These are phyloP conservation scores for Arctium minus DNA, from an alignment of 129 eudicot genomes.

Conservation along the genomic window DNA sequence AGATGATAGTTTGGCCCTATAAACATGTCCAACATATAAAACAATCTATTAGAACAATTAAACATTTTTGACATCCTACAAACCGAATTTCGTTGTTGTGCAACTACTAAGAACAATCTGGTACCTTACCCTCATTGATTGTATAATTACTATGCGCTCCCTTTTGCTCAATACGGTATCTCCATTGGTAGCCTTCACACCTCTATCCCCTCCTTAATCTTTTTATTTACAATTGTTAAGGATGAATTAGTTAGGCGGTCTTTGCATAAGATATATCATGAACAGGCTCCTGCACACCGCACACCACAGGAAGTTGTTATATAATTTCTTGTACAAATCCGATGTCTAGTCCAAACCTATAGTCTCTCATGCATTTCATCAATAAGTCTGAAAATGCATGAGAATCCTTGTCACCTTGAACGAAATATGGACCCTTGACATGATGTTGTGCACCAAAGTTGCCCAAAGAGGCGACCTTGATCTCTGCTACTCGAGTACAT, in stretches of 20 bases:
- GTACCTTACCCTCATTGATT: too few species aligned
- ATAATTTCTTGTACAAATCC: slow-evolving; percentile 40
- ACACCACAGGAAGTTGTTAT: slow-evolving; percentile 30
- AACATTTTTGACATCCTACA: too few species aligned
- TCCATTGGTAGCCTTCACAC: slow-evolving; percentile 5
- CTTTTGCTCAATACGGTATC: slow-evolving; percentile 4
- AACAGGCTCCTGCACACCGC: not conserved
- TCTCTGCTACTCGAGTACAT: not conserved
- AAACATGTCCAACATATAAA: too few species aligned
- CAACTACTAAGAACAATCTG: too few species aligned
- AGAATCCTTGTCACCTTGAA: too few species aligned
- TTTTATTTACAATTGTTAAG: slow-evolving; percentile 25
- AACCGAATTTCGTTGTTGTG: too few species aligned
- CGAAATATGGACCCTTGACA: not conserved
- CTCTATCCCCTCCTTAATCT: slow-evolving; percentile 6
- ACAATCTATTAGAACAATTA: too few species aligned
- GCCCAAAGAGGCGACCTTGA: slow-evolving; percentile 5
- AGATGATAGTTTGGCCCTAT: too few species aligned
- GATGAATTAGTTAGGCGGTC: not conserved
- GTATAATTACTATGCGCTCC: not conserved
- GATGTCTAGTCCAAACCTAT: not conserved
- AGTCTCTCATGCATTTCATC: slow-evolving; percentile 9
- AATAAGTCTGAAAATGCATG: not conserved
- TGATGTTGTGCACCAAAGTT: not conserved
- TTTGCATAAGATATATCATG: slow-evolving; percentile 15